These are phyloP conservation scores for Grosmannia serpens DNA, from an alignment of 2,329 filamentous ascomycete species.

Conservation along the genomic window DNA sequence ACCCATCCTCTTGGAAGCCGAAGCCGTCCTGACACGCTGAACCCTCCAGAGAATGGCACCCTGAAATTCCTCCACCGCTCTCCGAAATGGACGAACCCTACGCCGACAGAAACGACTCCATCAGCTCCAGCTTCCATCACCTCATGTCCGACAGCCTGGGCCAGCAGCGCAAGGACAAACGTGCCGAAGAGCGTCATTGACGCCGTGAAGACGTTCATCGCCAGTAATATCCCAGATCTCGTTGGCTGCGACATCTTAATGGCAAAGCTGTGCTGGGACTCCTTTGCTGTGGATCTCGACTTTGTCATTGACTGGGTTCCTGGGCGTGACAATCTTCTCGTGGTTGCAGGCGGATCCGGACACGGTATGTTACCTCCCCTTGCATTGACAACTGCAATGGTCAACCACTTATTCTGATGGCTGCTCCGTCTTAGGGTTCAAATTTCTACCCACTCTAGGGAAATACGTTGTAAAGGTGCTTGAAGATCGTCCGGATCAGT, in stretches of 20 bases:
- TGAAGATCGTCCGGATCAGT: not conserved
- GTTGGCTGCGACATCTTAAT: not conserved
- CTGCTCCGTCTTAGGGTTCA: not conserved
- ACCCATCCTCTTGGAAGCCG: not conserved
- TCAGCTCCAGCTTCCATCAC: not conserved
- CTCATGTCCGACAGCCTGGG: not conserved
- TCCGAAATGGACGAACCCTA: conserved; percentile 1
- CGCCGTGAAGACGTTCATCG: not conserved
- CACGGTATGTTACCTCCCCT: not conserved
- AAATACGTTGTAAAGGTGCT: not conserved
- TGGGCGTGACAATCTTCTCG: not conserved
- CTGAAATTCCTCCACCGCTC: not conserved
- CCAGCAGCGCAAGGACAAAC: not conserved
- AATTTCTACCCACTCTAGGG: conserved; percentile 1
- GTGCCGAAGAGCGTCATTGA: not conserved
- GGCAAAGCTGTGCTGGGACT: conserved; percentile 3
- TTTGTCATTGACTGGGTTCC: conserved; percentile 3
- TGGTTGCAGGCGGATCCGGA: not conserved
- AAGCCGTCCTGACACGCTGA: not conserved
- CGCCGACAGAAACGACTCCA: not conserved
- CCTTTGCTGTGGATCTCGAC: not conserved
- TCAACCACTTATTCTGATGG: not conserved
- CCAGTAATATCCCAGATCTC: not conserved
- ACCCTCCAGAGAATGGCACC: not conserved
- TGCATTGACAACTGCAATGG: not conserved